Base-by-base conservation (phyloP, 2,329 filamentous ascomycete genomes). In the Cercospora sp. region DNA sequence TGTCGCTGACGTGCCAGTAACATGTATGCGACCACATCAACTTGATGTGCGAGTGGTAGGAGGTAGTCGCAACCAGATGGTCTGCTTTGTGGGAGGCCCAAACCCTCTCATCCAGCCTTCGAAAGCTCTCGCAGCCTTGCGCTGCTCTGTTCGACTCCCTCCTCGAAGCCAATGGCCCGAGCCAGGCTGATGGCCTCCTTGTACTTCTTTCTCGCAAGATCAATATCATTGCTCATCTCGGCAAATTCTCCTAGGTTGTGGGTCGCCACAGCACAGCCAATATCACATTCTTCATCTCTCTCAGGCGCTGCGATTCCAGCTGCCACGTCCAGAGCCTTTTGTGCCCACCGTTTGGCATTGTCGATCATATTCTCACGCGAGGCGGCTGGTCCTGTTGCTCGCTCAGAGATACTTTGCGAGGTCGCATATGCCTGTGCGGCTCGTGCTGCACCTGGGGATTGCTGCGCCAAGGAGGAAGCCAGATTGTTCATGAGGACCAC, bases 401-500 rank as follows among this genome's bases (percentile, higher is more conserved):
- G 59, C 12, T 77, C 69, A 72, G 82, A 65, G 32, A 81, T 75
- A 7, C 78, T 79, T 3, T 76, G 72, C 49, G 77, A 75, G 4
- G 77, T 72, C 7, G 79, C 74, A 34, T 73, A 75, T 21, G 71
- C 68, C 70, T 76, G 72, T 34, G 73, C 72, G 66, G 77, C 70
- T 26, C 72, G 65, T 26, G 73, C 77, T 7, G 77, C 74, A 43
- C 78, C 78, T 28, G 80, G 81, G 3, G 75, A 79, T 79, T 89
- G 90, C 78, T 92, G 91, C 2, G 89, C 90, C 69, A 94, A 88
- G 57, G 88, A 89, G 40, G 87, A 88, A 7, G 91, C 87, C 68
- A 94, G 85, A 78, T 94, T 94, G 82, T 93, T 94, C 91, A 94
- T 96, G 77, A 97, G 83, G 13, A 94, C 85, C 30, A 92, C 90